Base-by-base conservation (phyloP, 805 yeast genomes). In the Metschnikowia baotianmanensis region DNA sequence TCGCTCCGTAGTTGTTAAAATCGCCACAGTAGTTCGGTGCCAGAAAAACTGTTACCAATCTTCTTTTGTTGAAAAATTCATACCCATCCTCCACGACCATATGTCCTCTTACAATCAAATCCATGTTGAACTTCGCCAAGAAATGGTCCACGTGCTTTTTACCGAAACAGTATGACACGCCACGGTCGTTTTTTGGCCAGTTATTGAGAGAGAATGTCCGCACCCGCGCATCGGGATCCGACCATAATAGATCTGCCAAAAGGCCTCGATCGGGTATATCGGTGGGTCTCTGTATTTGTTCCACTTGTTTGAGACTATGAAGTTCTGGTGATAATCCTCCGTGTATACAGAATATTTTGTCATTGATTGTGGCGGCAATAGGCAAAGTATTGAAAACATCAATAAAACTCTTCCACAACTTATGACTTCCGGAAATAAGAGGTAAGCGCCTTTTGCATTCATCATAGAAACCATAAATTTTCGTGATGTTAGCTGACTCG, bases 31-130 rank as follows among this genome's bases (percentile, higher is more conserved):
- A 86, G 57, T 86, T 86, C 3, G 95, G 95, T 4, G 93, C 95
- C 46, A 82, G 77, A 54, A 86, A 86, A 1, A 86, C 80, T 0
- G 95, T 86, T 1, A 86, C 93, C 42, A 86, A 66, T 57, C 80
- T 80, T 53, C 87, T 68, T 55, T 78, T 81, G 45, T 81, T 82
- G 59, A 83, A 86, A 58, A 86, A 86, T 58, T 86, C 93, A 57
- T 86, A 86, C 3, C 95, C 95, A 57, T 86, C 91, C 59, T 86
- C 91, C 27, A 86, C 95, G 32, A 86, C 93, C 95, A 86, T 86
- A 58, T 86, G 95, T 6, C 91, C 95, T 54, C 95, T 68, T 33
- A 84, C 86, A 47, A 86, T 78, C 57, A 86, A 65, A 62, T 86
- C 95, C 63, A 86, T 80, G 40, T 81, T 78, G 59, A 85, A 84